Conservation (phyloP, 306 rosid species). For the Pterocarpus santalinus region DNA sequence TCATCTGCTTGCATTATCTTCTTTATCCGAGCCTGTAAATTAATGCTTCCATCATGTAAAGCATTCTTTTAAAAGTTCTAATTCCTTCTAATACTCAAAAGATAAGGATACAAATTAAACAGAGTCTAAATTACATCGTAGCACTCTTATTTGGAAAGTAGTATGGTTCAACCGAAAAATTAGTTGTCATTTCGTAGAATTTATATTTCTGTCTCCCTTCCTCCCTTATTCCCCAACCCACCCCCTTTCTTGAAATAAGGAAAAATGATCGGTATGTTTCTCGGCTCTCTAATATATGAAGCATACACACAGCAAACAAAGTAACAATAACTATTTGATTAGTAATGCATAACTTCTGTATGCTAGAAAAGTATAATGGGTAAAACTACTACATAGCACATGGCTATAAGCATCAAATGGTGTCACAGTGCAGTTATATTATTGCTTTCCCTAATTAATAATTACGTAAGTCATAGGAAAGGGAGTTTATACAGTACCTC, state of each 20-base stretch:
- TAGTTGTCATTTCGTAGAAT: slow-evolving; percentile 16
- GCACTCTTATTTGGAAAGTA: slow-evolving; percentile 22
- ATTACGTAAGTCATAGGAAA: too few species aligned
- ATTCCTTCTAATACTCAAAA: slow-evolving; percentile 27
- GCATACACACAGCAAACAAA: slow-evolving; percentile 32
- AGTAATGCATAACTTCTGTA: too few species aligned
- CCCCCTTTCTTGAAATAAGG: too few species aligned
- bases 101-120: slow-evolving; percentile 5
- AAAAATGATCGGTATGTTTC: neutral
- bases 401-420: too few species aligned
- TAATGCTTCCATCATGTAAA: slow-evolving; percentile 43
- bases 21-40: slow-evolving; percentile 86
- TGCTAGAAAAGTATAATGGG: too few species aligned
- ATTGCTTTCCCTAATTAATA: too few species aligned
- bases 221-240: neutral
- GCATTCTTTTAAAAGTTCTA: slow-evolving; percentile 2
- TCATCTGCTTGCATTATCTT: slow-evolving; percentile 99
- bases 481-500: too few species aligned
- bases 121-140: neutral
- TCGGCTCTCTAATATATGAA: slow-evolving; percentile 21
- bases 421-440: too few species aligned
- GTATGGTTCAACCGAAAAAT: slow-evolving; percentile 34
- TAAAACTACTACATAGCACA: too few species aligned
- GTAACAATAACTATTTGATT: neutral
- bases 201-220: too few species aligned